Conservation (phyloP, 2,329 filamentous ascomycete genomes). For the Fusarium marasasianum region DNA sequence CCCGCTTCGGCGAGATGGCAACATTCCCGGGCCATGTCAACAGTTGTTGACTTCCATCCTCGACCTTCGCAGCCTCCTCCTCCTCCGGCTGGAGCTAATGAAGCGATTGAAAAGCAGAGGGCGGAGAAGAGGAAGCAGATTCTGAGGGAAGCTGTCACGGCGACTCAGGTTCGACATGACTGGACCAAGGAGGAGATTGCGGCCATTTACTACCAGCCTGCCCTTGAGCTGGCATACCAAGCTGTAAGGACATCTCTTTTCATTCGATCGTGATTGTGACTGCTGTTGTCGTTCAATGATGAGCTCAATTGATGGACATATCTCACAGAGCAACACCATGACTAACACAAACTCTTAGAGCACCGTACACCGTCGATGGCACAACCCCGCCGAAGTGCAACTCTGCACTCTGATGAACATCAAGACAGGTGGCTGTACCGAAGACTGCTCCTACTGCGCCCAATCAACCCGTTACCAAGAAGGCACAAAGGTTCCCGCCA, state of each 20-base stretch:
- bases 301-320: neutral
- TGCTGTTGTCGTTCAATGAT: neutral
- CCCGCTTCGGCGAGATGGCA: constrained; percentile 38
- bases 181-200: constrained; percentile 87
- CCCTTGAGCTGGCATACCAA: constrained; percentile 81
- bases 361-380: constrained; percentile 83
- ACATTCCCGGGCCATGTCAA: constrained; percentile 37
- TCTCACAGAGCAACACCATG: constrained; percentile 4
- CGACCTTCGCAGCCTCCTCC: constrained; percentile 36
- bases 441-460: constrained; percentile 93
- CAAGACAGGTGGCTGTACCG: constrained; percentile 91
- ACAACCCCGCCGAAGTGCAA: constrained; percentile 84
- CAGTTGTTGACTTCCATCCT: constrained; percentile 40
- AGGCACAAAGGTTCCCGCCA: constrained; percentile 81
- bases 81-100: constrained; percentile 29
- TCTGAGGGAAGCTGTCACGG: constrained; percentile 64
- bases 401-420: constrained; percentile 97
- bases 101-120: constrained; percentile 37
- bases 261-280: neutral
- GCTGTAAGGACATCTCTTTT: constrained; percentile 61
- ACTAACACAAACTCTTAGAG: constrained; percentile 59
- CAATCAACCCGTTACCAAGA: constrained; percentile 84
- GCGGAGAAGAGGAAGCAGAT: constrained; percentile 46
- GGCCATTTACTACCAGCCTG: constrained; percentile 81
- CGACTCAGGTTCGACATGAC: constrained; percentile 70